Conservation (phyloP, 2,329 filamentous ascomycete species). For the Cladophialophora yegresii region DNA sequence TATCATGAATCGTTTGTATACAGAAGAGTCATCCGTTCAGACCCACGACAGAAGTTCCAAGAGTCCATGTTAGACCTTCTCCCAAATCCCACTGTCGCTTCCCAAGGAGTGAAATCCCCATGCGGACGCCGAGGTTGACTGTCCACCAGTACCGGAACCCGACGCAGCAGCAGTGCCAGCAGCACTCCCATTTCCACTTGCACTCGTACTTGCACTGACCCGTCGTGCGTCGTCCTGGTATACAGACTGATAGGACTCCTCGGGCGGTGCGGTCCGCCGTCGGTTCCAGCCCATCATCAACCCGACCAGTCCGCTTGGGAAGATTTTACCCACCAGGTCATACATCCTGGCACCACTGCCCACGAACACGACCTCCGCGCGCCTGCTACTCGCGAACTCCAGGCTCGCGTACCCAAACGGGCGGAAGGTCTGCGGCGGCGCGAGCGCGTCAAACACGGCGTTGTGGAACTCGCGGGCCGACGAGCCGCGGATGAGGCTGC, state of each 20-base stretch:
- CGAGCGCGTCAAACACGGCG: conserved; percentile 85
- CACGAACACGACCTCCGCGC: conserved; percentile 67
- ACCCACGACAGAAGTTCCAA: background rate
- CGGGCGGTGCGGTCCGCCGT: conserved; percentile 6
- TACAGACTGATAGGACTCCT: conserved; percentile 3
- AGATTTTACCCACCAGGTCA: conserved; percentile 78
- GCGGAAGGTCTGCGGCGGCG: conserved; percentile 52
- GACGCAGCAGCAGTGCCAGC: background rate
- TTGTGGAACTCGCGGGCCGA: conserved; percentile 78
- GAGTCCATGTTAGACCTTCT: conserved; percentile 31
- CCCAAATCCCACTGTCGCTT: conserved; percentile 36
- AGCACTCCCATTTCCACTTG: background rate
- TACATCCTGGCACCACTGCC: conserved; percentile 84
- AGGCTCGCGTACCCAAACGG: conserved; percentile 42
- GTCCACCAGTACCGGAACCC: background rate
- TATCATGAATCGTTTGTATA: background rate
- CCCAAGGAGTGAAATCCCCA: conserved; percentile 22
- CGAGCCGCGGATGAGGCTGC: conserved; percentile 58
- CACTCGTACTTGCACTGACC: conserved; percentile 3
- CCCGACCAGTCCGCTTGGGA: conserved; percentile 74
- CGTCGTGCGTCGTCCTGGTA: conserved; percentile 1
- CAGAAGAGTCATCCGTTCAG: background rate
- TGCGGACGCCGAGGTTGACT: background rate
- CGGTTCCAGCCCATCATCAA: conserved; percentile 77
- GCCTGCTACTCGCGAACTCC: conserved; percentile 49